Percentiles rank a stretch among this genome's conserved stretches.
Conservation (phyloP, 768 basidiomycete genomes). For the Gloeopeniophorella convolvens region DNA sequence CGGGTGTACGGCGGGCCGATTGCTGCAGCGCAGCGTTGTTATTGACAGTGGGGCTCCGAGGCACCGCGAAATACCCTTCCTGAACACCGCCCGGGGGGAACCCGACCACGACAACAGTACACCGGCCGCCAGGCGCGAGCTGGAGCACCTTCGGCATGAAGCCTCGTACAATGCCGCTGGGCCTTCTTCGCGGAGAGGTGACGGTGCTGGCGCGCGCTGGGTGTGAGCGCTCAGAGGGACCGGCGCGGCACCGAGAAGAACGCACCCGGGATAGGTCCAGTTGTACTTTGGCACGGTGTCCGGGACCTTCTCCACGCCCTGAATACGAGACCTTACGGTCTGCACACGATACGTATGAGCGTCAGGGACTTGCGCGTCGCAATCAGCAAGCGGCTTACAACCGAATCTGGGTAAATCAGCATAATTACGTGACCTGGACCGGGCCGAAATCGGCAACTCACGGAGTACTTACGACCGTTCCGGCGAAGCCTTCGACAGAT, state of each 20-base stretch:
- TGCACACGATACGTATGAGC: conserved; percentile 27
- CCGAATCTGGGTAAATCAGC: conserved; percentile 35
- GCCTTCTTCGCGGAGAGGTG: conserved; percentile 81
- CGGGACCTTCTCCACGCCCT: conserved; percentile 67
- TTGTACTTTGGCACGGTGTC: conserved; percentile 87
- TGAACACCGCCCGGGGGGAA: conserved; percentile 73
- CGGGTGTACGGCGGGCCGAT: no score
- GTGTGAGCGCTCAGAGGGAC: background rate
- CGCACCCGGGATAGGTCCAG: conserved; percentile 82
- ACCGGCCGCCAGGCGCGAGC: conserved; percentile 92
- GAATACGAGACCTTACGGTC: conserved; percentile 96
- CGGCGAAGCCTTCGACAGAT: conserved; percentile 80
- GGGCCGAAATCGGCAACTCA: conserved; percentile 25
- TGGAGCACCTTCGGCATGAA: conserved; percentile 94
- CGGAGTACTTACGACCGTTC: conserved; percentile 92
- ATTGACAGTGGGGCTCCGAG: no score
- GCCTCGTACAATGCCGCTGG: conserved; percentile 81
- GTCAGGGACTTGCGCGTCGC: background rate
- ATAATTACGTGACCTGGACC: background rate
- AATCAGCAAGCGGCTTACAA: conserved; percentile 25
- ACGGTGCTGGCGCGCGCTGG: conserved; percentile 39
- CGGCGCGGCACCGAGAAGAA: background rate
- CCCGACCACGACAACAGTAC: conserved; percentile 91
- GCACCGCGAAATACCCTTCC: conserved; percentile 58
- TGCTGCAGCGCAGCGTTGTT: no score